Conservation (phyloP, 1,284 basidiomycete species). For the Ceratorhiza oryzae-sativae region DNA sequence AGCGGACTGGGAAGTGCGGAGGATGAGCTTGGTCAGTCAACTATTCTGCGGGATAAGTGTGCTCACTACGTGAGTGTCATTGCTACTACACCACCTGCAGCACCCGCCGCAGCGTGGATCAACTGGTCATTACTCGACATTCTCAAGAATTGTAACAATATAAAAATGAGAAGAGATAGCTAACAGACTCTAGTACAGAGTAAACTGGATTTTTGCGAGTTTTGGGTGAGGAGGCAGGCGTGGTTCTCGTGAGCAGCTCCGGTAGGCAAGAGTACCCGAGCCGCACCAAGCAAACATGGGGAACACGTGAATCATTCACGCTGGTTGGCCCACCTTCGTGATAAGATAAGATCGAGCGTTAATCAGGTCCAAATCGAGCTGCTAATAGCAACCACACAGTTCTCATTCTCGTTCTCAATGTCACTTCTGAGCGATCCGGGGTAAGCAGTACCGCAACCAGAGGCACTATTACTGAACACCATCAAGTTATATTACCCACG, state of each 20-base stretch:
- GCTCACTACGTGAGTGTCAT: slow-evolving; percentile 86
- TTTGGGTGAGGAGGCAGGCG: background rate
- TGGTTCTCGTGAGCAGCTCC: slow-evolving; percentile 13
- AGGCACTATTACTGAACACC: slow-evolving; percentile 8
- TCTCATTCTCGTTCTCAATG: slow-evolving; percentile 53
- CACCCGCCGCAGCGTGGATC: slow-evolving; percentile 90
- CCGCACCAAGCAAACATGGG: slow-evolving; percentile 18
- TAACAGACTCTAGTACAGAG: background rate
- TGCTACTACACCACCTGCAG: slow-evolving; percentile 87
- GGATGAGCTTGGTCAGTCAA: slow-evolving; percentile 36
- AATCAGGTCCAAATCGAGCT: background rate
- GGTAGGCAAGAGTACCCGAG: slow-evolving; percentile 10
- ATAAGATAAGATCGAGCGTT: slow-evolving; percentile 33
- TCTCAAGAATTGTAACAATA: slow-evolving; percentile 43
- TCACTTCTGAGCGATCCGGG: slow-evolving; percentile 70
- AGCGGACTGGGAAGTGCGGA: slow-evolving; percentile 69
- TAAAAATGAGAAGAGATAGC: background rate
- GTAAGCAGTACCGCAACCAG: slow-evolving; percentile 49
- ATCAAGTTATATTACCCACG: slow-evolving; percentile 83
- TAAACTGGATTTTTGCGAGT: background rate
- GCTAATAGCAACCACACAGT: background rate
- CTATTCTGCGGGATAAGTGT: background rate
- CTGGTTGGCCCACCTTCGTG: background rate
- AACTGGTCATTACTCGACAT: slow-evolving; percentile 74
- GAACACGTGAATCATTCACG: slow-evolving; percentile 18